phyloP scores from a whole-genome alignment of 2,329 filamentous ascomycete genomes.

The Xylariaceae sp. region DNA sequence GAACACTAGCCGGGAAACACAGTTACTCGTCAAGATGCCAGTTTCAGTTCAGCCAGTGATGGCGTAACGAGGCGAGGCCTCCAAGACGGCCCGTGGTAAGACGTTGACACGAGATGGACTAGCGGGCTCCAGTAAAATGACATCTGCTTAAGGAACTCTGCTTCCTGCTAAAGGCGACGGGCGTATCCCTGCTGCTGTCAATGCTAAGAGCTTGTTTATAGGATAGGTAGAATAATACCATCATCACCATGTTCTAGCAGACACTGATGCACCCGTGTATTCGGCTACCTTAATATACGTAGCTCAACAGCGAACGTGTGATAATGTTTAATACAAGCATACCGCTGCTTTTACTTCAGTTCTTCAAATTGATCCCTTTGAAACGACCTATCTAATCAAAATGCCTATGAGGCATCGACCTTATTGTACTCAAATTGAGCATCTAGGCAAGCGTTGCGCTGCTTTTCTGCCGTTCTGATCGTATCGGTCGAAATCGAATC shows the following conservation, averaged over 20 bases:
- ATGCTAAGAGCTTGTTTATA: background rate
- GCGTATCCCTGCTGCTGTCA: background rate
- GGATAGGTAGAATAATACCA: background rate
- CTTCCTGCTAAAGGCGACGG: background rate
- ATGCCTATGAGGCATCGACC: constrained; percentile 42
- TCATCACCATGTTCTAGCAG: constrained; percentile 6
- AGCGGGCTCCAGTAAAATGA: background rate
- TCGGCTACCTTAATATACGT: background rate
- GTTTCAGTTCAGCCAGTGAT: constrained; percentile 31
- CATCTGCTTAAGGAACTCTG: background rate
- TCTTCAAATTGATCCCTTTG: constrained; percentile 1
- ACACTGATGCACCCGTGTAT: background rate
- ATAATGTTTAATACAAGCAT: background rate
- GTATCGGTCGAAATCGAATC: constrained; percentile 12
- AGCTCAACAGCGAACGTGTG: background rate
- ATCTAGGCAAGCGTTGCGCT: background rate
- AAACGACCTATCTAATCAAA: no score
- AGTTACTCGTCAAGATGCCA: background rate
- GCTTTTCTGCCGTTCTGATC: constrained; percentile 2
- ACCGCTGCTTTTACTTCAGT: no score
- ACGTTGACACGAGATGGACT: background rate
- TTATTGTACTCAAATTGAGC: no score
- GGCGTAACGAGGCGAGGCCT: background rate
- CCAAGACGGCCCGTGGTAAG: background rate
- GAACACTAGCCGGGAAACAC: background rate